Percentiles rank a stretch among this genome's conserved stretches.
Conservation (phyloP, 2,329 filamentous ascomycete genomes). For the Scedosporium aurantiacum region DNA sequence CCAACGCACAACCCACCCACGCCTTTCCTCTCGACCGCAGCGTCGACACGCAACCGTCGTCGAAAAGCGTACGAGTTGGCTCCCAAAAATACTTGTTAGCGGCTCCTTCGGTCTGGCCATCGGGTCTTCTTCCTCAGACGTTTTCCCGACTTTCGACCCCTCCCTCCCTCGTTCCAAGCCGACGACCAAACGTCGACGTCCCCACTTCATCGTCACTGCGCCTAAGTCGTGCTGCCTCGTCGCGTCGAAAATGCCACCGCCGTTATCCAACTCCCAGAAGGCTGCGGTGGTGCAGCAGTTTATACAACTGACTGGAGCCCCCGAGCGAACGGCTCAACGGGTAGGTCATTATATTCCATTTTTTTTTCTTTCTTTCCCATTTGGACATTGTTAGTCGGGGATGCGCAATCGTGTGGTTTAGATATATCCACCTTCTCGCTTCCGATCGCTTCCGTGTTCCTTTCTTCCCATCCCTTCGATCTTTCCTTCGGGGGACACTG, state of each 20-base stretch:
- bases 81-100: too few relatives aligned
- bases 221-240: not conserved
- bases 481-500: not conserved
- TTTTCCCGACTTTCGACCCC: too few relatives aligned
- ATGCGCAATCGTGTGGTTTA: not conserved
- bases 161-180: too few relatives aligned
- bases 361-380: not conserved
- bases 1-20: too few relatives aligned
- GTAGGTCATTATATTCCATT: slow-evolving; percentile 23
- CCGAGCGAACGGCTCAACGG: slow-evolving; percentile 31
- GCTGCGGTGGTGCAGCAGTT: slow-evolving; percentile 31
- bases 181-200: too few relatives aligned
- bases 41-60: too few relatives aligned
- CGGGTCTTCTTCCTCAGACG: too few relatives aligned
- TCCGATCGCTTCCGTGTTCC: not conserved
- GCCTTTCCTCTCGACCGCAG: too few relatives aligned
- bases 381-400: not conserved
- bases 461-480: not conserved
- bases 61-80: too few relatives aligned
- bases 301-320: slow-evolving; percentile 29
- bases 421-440: not conserved
- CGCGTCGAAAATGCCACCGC: slow-evolving; percentile 20
- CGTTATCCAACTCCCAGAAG: slow-evolving; percentile 25
- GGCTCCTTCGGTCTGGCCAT: too few relatives aligned
- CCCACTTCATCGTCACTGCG: too few relatives aligned